Base-by-base conservation (phyloP, 2,329 filamentous ascomycete species). In the Tolypocladium tundrense region DNA sequence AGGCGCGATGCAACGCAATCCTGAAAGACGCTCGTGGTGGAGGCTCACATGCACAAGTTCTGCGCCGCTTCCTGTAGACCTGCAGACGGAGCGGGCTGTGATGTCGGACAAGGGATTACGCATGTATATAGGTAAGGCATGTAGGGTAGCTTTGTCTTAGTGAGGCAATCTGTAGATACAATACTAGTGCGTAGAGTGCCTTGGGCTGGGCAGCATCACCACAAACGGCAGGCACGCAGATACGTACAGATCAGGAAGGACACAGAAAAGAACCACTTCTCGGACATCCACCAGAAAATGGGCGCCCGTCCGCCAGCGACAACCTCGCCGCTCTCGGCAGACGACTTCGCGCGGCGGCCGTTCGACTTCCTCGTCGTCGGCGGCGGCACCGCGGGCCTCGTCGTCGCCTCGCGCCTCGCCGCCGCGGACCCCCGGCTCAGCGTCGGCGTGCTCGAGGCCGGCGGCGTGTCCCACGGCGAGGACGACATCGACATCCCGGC, bases 361-460 rank as follows among this genome's bases (percentile, higher is more conserved):
- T 73, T 70, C 43, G 67, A 70, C 60, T 73, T 68, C 57, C 61
- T 82, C 43, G 65, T 84, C 58, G 67, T 82, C 27, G 81, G 81
- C 39, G 81, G 81, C 41, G 81, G 80, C 8, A 82, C 79, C 8
- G 78, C 79, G 16, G 81, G 81, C 19, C 70, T 83, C n/a, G 74
- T 73, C 1, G 68, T 83, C 9, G 78, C 77, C 11, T 68, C 75
- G 10, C 73, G 78, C 0, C 69, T 84, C 4, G 74, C 76, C 3
- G 73, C 75, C 1, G 75, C 79, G 59, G 53, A 60, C 41, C 55
- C 61, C 2, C 61, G 61, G 60, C 73, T 48, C 56, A 68, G 40
- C 0, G 58, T 72, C 16, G 70, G 69, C 5, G 67, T 72, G 2
- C 59, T 72, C 33, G 70, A 72, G 56, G 70, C 70, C 2, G 66